Evolutionary conservation across 1,284 basidiomycete species (phyloP).

Genomic region (Malassezia restricta): DNA sequence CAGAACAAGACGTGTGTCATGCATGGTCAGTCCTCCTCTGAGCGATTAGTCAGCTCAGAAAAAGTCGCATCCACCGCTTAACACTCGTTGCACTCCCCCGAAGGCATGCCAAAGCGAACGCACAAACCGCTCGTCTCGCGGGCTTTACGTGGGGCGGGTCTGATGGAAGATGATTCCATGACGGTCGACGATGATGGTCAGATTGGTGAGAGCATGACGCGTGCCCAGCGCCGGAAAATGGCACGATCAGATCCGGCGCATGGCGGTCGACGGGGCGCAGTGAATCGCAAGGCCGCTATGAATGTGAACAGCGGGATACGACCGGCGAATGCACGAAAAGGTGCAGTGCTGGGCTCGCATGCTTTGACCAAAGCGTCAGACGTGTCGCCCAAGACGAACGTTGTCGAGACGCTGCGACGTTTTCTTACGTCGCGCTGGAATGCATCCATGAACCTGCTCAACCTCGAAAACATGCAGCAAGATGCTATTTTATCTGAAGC

Average conservation of each 20-base stretch:
- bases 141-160: conserved; percentile 11
- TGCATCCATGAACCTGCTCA: conserved; percentile 53
- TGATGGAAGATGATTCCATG: conserved; percentile 8
- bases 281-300: neutral
- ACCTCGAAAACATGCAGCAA: conserved; percentile 59
- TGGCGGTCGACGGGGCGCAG: neutral
- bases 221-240: conserved; percentile 9
- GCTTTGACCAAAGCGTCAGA: neutral
- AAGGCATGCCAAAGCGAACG: conserved; percentile 13
- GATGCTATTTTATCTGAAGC: conserved; percentile 60
- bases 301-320: conserved; percentile 11
- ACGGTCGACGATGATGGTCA: conserved; percentile 10
- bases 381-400: conserved; percentile 12
- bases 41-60: too few species aligned
- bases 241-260: conserved; percentile 7
- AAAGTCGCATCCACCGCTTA: too few species aligned
- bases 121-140: conserved; percentile 10
- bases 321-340: conserved; percentile 6
- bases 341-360: neutral
- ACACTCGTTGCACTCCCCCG: too few species aligned
- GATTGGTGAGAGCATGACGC: neutral
- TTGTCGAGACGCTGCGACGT: conserved; percentile 52
- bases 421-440: conserved; percentile 23
- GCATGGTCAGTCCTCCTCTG: too few species aligned
- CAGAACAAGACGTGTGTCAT: neutral